A percentile compares a stretch with the other conserved stretches of the same genome.
These are phyloP conservation scores for Exutisphaerella laricina DNA, from an alignment of 2,329 filamentous ascomycete species.

Conservation along the genomic window DNA sequence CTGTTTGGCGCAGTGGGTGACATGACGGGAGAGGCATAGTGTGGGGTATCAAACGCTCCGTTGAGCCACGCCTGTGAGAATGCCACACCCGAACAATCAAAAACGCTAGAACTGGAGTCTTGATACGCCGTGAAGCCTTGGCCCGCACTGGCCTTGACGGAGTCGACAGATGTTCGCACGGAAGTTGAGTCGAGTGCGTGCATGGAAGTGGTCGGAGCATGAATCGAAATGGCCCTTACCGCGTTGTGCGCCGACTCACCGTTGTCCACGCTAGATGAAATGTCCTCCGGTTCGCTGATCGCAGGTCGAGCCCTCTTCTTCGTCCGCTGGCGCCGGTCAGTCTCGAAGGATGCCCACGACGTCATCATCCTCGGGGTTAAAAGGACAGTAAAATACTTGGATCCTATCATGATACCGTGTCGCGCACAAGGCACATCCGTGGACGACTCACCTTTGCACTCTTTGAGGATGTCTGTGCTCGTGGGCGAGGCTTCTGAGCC, in stretches of 20 bases:
- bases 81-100: conserved; percentile 1
- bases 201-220: conserved; percentile 18
- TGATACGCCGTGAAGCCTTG: conserved; percentile 16
- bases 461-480: too few relatives aligned
- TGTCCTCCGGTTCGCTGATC: conserved; percentile 5
- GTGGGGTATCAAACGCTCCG: not conserved
- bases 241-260: too few relatives aligned
- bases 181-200: conserved; percentile 21
- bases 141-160: conserved; percentile 12
- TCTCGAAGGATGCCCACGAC: too few relatives aligned
- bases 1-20: too few relatives aligned
- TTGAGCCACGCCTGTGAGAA: conserved; percentile 9
- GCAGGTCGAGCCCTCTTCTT: conserved; percentile 9
- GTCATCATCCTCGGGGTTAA: too few relatives aligned
- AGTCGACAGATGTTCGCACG: conserved; percentile 15
- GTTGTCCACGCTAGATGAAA: too few relatives aligned
- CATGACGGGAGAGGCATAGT: too few relatives aligned
- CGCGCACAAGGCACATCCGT: too few relatives aligned
- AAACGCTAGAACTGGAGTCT: conserved; percentile 3
- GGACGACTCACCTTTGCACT: too few relatives aligned
- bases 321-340: not conserved
- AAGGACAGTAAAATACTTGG: too few relatives aligned
- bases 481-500: too few relatives aligned
- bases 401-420: too few relatives aligned
- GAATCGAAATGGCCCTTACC: conserved; percentile 12